Base-by-base conservation (phyloP, 495 filamentous ascomycete genomes). In the Hypoxylon cercidicola region DNA sequence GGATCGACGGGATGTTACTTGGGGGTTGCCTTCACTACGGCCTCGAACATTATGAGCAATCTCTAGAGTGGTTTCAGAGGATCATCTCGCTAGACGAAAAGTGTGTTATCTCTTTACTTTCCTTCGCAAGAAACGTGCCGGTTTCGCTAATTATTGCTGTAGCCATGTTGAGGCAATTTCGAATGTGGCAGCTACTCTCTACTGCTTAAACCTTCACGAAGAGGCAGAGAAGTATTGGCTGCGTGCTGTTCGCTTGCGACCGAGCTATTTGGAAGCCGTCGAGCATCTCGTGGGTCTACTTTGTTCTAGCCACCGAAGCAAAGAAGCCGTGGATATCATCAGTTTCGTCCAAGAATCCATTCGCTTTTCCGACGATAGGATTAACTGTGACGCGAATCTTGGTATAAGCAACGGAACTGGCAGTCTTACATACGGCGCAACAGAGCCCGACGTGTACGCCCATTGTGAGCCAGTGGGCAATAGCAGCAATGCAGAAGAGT, bases 91-190 rank as follows among this genome's bases (percentile, higher is more conserved):
- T 93, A 18, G 92, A 99, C 75, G 75, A 87, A 63, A 87, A 86
- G 90, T 96, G 76, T 79, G 88, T 81, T 49, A 43, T 13, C 16
- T 4, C 32, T 10, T 57, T 58, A 43, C n/a, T 67, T 41, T 5
- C 16, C 1, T 32, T 25, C 11, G 6, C 16, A 19, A 12, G 28
- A 15, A 15, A 11, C 28, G 12, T 34, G 7, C 9, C 40, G 1
- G 54, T 45, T 56, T 64, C 62, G 49, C 76, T 80, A 58, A 82
- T 68, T n/a, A 16, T 23, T 16, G 12, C 44, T 45, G 19, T 53
- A 97, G 90, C 58, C 93, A 99, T 73, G 93, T 97, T 21, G 95
- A 98, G 74, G 94, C 94, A 15, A 90, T 95, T 45, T 97, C 94
- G 7, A 98, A 98, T 72, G 84, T 95, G 30, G 95, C 94, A 7